A percentile compares a stretch with the other conserved stretches of the same genome.
Evolutionary conservation across 805 yeast genomes (phyloP).

Genomic region (Yamadazyma olivae): DNA sequence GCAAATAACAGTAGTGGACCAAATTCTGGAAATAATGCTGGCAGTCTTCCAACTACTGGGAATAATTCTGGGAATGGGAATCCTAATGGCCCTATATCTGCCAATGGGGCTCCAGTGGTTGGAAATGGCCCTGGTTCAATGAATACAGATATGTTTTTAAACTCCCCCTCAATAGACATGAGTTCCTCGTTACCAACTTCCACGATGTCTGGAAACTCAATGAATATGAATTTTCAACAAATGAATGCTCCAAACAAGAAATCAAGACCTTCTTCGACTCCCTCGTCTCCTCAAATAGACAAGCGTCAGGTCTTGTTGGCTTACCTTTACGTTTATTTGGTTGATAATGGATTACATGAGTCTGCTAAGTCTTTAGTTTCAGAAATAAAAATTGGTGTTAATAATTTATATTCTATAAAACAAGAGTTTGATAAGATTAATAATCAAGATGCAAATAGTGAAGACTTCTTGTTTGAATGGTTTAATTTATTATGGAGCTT

Average conservation of each 20-base stretch:
- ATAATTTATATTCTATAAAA: constrained; percentile 9
- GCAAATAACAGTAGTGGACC: not conserved
- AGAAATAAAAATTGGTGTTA: constrained; percentile 11
- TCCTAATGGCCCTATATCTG: not conserved
- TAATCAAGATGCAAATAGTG: constrained; percentile 34
- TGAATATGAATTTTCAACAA: not conserved
- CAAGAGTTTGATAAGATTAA: constrained; percentile 14
- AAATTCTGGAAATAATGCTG: not conserved
- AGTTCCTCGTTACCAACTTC: not conserved
- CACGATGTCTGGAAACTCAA: not conserved
- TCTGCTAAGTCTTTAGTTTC: constrained; percentile 46
- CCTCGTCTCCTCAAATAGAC: constrained; percentile 7
- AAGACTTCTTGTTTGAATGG: constrained; percentile 54
- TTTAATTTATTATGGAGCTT: constrained; percentile 51
- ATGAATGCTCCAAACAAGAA: not conserved
- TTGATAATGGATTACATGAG: constrained; percentile 45
- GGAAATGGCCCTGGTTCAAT: not conserved
- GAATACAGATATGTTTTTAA: not conserved
- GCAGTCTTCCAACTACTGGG: too few relatives aligned
- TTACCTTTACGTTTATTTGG: constrained; percentile 49
- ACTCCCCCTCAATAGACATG: not conserved
- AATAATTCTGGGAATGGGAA: not conserved
- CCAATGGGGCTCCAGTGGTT: not conserved
- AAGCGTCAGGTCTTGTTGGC: constrained; percentile 47
- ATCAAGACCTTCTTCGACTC: constrained; percentile 6